Evolutionary conservation across 176 grass and related monocot species (phyloP), one percentile per base, ranked within the genome.

Genomic region (Triticum monococcum): DNA sequence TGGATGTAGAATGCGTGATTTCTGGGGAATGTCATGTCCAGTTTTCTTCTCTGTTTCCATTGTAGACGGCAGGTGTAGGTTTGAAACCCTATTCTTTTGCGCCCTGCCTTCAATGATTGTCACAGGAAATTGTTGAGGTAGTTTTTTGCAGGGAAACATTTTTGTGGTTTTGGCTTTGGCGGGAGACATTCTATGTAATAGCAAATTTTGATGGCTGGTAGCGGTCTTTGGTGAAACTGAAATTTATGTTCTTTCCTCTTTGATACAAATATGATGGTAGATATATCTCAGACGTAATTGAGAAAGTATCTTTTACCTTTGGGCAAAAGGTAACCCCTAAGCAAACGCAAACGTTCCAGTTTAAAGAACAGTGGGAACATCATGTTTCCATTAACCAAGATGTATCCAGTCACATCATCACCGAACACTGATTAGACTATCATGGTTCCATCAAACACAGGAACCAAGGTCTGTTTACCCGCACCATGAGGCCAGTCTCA

Each of bases 171-270:
- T 77, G 26, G 26, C 46, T 46, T 77, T 10, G 54, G 54, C 54
- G 8, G 25, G 46, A 77, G 74, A 77, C 74, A 9, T 77, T 77
- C 26, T 77, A 8, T 77, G 46, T 77, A 77, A 77, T 77, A 77
- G 26, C 26, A 77, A 77, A 56, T 56, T 77, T 77, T 77, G 74
- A 77, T 56, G 74, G 74, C 74, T 56, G 74, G 9, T 22, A 76
- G 46, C 30, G 25, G 25, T 74, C 71, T 74, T 22, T 46, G 6
- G 45, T 56, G 26, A 77, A 77, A 77, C 26, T 56, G 46, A 22
- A 77, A 77, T 56, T 77, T 33, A 22, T 22, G 10, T 54, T 56
- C 52, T 12, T 22, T 77, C 20, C 9, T 22, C 4, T 10, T 56
- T 6, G 74, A 56, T 32, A 56, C 46, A 77, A 3, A 50, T 24